phyloP scores from a whole-genome alignment of 805 yeast species.

The Yarrowia keelungensis region DNA sequence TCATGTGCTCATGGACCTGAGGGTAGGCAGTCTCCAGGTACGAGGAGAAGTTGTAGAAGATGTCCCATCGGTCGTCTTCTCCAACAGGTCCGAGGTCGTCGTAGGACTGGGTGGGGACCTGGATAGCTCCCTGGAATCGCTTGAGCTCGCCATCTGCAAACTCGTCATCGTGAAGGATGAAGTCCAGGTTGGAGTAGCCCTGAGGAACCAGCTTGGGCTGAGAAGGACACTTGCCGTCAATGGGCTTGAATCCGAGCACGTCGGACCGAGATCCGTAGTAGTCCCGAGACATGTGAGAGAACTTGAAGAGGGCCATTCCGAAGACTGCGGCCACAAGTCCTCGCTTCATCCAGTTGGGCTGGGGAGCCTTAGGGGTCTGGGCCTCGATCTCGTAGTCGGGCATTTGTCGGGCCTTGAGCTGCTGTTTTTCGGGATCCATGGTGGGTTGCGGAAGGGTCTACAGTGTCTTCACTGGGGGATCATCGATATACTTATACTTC shows the following conservation, averaged over 20 bases:
- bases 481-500: constrained; percentile 13
- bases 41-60: constrained; percentile 58
- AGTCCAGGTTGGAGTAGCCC: constrained; percentile 28
- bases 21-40: constrained; percentile 67
- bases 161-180: constrained; percentile 17
- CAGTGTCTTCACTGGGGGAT: not conserved
- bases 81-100: constrained; percentile 62
- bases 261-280: not conserved
- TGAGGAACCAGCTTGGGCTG: constrained; percentile 21
- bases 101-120: constrained; percentile 66
- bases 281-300: constrained; percentile 9
- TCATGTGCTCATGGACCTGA: constrained; percentile 55
- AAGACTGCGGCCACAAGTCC: constrained; percentile 12
- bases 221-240: constrained; percentile 23
- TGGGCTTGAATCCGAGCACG: constrained; percentile 13
- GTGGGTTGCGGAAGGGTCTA: not conserved
- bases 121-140: constrained; percentile 57
- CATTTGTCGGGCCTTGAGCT: constrained; percentile 3
- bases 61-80: constrained; percentile 60
- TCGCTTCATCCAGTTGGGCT: constrained; percentile 30
- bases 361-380: not conserved
- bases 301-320: constrained; percentile 11
- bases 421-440: constrained; percentile 32
- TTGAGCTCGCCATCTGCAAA: constrained; percentile 15
- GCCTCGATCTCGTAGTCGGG: constrained; percentile 19